These are phyloP conservation scores for Nicotiana tabacum DNA, from an alignment of 257 asterid genomes.

Conservation along the genomic window DNA sequence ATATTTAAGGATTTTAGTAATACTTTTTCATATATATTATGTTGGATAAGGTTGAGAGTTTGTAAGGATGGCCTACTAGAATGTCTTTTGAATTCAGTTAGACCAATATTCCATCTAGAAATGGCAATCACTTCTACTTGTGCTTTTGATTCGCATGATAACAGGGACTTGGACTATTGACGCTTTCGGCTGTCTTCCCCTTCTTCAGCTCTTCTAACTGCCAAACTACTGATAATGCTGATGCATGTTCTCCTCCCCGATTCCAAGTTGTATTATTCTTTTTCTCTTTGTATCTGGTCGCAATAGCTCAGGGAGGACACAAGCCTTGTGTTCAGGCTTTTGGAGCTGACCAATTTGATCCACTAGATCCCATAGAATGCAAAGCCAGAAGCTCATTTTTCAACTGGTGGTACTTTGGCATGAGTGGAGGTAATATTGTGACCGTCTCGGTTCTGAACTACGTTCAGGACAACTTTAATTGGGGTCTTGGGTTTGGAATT, in stretches of 20 bases:
- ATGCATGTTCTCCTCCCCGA: slow-evolving; percentile 39
- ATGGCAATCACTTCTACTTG: not conserved
- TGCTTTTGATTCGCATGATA: not conserved
- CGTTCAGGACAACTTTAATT: slow-evolving; percentile 61
- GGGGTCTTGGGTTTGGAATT: slow-evolving; percentile 78
- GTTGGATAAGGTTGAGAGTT: not conserved
- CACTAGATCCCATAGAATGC: slow-evolving; percentile 40
- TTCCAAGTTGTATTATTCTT: slow-evolving; percentile 43
- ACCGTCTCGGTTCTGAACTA: slow-evolving; percentile 43
- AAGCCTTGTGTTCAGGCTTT: slow-evolving; percentile 74
- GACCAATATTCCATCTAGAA: not conserved
- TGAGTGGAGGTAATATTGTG: slow-evolving; percentile 33
- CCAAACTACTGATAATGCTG: slow-evolving; percentile 10
- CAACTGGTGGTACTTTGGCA: slow-evolving; percentile 66
- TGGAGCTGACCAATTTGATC: slow-evolving; percentile 75
- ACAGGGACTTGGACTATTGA: slow-evolving; percentile 20
- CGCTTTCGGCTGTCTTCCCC: slow-evolving; percentile 42
- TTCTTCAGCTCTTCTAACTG: slow-evolving; percentile 30
- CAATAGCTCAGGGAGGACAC: slow-evolving; percentile 72
- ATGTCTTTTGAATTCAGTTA: not conserved
- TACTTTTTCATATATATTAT: not conserved
- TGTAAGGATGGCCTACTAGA: not conserved
- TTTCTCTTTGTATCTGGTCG: slow-evolving; percentile 49
- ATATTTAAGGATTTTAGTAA: no score
- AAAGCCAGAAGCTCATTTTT: slow-evolving; percentile 73